Evolutionary conservation across 805 yeast genomes (phyloP).

Genomic region (Lachancea waltii): DNA sequence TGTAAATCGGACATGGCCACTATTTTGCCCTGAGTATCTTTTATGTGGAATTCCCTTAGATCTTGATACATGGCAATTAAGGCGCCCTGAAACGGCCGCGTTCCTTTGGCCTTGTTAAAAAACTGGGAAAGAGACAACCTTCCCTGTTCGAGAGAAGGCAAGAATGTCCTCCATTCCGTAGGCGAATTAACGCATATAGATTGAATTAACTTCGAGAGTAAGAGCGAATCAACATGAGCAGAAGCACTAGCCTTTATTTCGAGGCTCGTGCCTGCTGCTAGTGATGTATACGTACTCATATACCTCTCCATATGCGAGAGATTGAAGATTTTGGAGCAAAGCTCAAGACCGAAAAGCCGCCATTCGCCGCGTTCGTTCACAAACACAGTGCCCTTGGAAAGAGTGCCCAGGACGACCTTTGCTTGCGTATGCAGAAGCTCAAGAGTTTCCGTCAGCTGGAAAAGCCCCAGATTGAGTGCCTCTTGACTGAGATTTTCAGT

Average conservation of each 20-base stretch:
- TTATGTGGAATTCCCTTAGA: conserved; percentile 50
- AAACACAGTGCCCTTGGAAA: conserved; percentile 52
- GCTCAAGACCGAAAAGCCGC: conserved; percentile 78
- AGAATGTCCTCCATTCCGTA: conserved; percentile 32
- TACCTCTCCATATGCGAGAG: conserved; percentile 34
- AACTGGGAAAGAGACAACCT: conserved; percentile 31
- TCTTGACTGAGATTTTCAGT: conserved; percentile 15
- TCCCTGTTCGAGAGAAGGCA: conserved; percentile 15
- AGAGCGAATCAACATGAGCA: conserved; percentile 23
- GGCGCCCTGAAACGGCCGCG: conserved; percentile 32
- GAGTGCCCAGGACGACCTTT: conserved; percentile 54
- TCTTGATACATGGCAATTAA: conserved; percentile 48
- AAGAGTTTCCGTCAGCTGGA: conserved; percentile 23
- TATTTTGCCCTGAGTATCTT: conserved; percentile 48
- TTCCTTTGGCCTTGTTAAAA: conserved; percentile 27
- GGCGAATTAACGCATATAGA: conserved; percentile 36
- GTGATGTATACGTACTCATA: not conserved
- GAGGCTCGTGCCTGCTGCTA: conserved; percentile 8
- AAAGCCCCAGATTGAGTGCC: conserved; percentile 22
- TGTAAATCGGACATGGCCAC: conserved; percentile 23
- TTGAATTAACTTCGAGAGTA: conserved; percentile 32
- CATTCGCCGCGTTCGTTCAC: conserved; percentile 72
- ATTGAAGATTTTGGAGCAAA: conserved; percentile 40
- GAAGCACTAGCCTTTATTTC: conserved; percentile 5
- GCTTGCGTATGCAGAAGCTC: conserved; percentile 21